phyloP scores from a whole-genome alignment of 352 stramenopile genomes.

The Thalassiosira exigua region DNA sequence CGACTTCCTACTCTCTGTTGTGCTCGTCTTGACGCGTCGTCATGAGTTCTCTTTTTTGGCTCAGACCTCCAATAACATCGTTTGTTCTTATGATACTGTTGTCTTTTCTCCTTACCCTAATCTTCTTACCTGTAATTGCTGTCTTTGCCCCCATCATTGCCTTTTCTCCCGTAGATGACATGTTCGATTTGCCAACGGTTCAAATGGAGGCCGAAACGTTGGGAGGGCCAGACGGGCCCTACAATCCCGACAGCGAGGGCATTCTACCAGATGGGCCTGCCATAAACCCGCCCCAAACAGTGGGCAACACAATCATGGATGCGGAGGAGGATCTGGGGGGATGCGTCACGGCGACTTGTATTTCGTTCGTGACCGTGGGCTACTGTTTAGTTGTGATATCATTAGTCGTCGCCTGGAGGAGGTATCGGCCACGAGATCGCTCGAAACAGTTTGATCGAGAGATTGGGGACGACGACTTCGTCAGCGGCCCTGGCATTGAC shows the following conservation, averaged over 20 bases:
- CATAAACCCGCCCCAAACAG: no score
- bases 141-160: no score
- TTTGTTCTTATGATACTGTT: no score
- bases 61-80: no score
- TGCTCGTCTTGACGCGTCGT: no score
- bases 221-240: neutral
- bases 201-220: neutral
- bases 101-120: no score
- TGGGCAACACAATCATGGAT: no score
- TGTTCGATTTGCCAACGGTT: neutral
- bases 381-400: slow-evolving; percentile 47
- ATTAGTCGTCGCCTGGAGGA: slow-evolving; percentile 45
- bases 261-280: neutral
- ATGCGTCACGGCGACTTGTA: slow-evolving; percentile 57
- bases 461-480: neutral
- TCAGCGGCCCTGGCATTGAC: neutral
- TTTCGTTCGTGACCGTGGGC: slow-evolving; percentile 61
- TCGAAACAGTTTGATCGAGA: slow-evolving; percentile 42
- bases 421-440: slow-evolving; percentile 36
- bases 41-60: no score
- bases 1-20: neutral
- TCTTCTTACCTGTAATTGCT: no score
- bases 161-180: no score
- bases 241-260: neutral
- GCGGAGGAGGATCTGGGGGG: slow-evolving; percentile 22